Conservation (phyloP, 1,284 basidiomycete genomes). For the Cutaneotrichosporon cyanovorans region DNA sequence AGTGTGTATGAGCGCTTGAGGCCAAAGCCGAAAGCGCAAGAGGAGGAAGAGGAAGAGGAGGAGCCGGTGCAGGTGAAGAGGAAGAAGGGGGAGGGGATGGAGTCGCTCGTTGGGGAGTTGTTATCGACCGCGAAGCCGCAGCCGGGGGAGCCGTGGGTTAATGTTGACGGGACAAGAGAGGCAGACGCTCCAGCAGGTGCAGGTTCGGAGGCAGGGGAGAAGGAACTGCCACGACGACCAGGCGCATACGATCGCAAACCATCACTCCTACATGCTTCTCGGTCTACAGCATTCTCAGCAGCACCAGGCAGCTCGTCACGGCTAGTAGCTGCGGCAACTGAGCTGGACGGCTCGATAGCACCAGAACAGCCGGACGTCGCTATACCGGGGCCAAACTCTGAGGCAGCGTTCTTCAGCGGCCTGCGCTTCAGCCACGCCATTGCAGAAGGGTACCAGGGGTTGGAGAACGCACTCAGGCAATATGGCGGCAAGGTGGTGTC, state of each 20-base stretch:
- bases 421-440: conserved; percentile 35
- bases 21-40: conserved; percentile 1
- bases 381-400: no score
- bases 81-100: conserved; percentile 25
- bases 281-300: conserved; percentile 23
- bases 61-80: conserved; percentile 29
- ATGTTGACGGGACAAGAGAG: background rate
- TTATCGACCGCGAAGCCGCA: conserved; percentile 19
- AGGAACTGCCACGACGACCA: conserved; percentile 1
- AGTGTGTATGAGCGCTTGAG: conserved; percentile 8
- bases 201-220: background rate
- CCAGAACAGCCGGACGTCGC: no score
- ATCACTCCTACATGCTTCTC: conserved; percentile 30
- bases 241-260: conserved; percentile 18
- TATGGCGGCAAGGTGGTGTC: conserved; percentile 31
- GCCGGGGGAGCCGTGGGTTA: background rate
- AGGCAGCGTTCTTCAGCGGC: conserved; percentile 37
- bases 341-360: no score
- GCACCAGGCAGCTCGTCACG: conserved; percentile 10
- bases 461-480: conserved; percentile 30
- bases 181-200: conserved; percentile 13
- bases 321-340: background rate
- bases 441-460: conserved; percentile 24
- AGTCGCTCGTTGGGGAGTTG: conserved; percentile 32
- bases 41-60: conserved; percentile 18